These are phyloP conservation scores for Collybia mongolica DNA, from an alignment of 768 basidiomycete species.

Conservation along the genomic window DNA sequence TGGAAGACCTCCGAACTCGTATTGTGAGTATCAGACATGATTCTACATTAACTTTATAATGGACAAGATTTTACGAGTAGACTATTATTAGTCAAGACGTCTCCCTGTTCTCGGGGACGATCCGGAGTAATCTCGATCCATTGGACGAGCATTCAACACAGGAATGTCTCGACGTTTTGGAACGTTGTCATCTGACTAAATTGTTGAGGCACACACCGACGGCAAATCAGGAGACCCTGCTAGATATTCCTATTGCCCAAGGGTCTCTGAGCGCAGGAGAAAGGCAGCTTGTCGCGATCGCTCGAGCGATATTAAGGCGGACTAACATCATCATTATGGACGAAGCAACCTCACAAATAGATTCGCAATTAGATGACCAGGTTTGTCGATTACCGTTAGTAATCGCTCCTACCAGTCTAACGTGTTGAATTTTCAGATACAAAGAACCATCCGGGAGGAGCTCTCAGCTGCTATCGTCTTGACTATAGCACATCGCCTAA, in stretches of 20 bases:
- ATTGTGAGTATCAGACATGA: constrained; percentile 37
- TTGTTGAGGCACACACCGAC: constrained; percentile 40
- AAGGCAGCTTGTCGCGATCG: constrained; percentile 70
- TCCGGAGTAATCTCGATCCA: constrained; percentile 74
- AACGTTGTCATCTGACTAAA: constrained; percentile 58
- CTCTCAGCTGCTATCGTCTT: constrained; percentile 71
- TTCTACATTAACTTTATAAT: too few species aligned
- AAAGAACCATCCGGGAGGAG: constrained; percentile 71
- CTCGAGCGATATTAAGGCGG: constrained; percentile 63
- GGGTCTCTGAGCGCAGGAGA: constrained; percentile 76
- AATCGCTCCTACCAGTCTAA: neutral
- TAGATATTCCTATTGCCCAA: constrained; percentile 65
- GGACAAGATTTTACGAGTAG: constrained; percentile 26
- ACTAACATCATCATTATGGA: constrained; percentile 74
- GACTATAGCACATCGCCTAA: constrained; percentile 80
- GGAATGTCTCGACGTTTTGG: constrained; percentile 65
- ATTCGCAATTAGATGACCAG: constrained; percentile 67
- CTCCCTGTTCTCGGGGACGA: constrained; percentile 69
- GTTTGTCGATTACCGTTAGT: constrained; percentile 26
- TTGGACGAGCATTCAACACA: constrained; percentile 53
- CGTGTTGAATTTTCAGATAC: constrained; percentile 46
- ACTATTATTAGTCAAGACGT: constrained; percentile 78
- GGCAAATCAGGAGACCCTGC: constrained; percentile 25
- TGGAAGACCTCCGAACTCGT: constrained; percentile 67
- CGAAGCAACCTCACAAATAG: constrained; percentile 78